A percentile compares a stretch with the other conserved stretches of the same genome.
Conservation (phyloP, 106 monocot genomes). For the Posidonia australis region DNA sequence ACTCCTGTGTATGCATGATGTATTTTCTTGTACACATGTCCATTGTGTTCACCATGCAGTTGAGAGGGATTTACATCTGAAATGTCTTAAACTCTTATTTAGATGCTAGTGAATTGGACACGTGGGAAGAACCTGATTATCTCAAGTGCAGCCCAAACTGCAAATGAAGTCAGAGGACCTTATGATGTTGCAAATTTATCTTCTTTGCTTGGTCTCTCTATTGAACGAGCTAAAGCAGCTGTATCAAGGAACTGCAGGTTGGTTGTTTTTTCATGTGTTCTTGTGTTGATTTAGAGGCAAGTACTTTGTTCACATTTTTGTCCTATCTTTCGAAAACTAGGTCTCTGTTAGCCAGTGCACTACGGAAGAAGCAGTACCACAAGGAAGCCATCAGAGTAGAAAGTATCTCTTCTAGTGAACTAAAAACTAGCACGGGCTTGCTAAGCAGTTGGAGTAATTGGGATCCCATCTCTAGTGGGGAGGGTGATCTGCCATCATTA, state of each 20-base stretch:
- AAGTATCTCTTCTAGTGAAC: slow-evolving; percentile 34
- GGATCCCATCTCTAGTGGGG: slow-evolving; percentile 80
- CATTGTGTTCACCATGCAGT: neutral
- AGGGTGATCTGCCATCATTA: slow-evolving; percentile 58
- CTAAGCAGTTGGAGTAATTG: slow-evolving; percentile 56
- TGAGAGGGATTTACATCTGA: neutral
- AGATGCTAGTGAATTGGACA: slow-evolving; percentile 75
- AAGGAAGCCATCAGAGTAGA: slow-evolving; percentile 78
- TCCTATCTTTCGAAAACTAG: slow-evolving; percentile 19
- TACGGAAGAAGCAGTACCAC: slow-evolving; percentile 69
- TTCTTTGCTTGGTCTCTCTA: slow-evolving; percentile 65
- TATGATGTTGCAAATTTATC: slow-evolving; percentile 66
- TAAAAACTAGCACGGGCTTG: slow-evolving; percentile 20
- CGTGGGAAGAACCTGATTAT: slow-evolving; percentile 80
- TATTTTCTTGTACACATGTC: too few relatives aligned
- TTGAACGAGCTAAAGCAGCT: slow-evolving; percentile 67
- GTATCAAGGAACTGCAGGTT: slow-evolving; percentile 73
- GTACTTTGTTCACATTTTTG: neutral
- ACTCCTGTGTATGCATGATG: too few relatives aligned
- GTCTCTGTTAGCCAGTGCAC: slow-evolving; percentile 41
- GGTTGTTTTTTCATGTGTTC: neutral
- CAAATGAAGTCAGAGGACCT: slow-evolving; percentile 76
- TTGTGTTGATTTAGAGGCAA: neutral
- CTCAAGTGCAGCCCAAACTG: slow-evolving; percentile 63
- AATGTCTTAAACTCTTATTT: neutral